Percentiles rank a stretch among this genome's conserved stretches.
These are phyloP conservation scores for Starmerella floricola DNA, from an alignment of 805 yeast genomes.

Conservation along the genomic window DNA sequence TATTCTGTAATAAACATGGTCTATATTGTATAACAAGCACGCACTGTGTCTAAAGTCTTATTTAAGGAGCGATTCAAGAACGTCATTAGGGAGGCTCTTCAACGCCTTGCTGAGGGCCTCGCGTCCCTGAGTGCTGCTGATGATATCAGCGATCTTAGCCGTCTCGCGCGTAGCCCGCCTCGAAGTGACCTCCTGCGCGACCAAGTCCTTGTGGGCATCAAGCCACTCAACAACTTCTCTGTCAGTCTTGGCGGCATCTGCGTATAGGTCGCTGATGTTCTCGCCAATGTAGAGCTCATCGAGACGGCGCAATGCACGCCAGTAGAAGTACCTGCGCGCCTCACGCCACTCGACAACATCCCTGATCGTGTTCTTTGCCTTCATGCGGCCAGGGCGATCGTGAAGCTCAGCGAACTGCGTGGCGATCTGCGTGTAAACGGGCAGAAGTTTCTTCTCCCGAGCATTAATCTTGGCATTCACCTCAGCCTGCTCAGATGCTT, in stretches of 20 bases:
- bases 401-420: conserved; percentile 97
- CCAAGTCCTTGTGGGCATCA: conserved; percentile 14
- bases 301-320: conserved; percentile 94
- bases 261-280: conserved; percentile 11
- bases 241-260: conserved; percentile 54
- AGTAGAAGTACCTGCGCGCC: conserved; percentile 93
- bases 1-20: no score
- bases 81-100: conserved; percentile 26
- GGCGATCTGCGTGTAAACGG: conserved; percentile 82
- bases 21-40: background rate
- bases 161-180: conserved; percentile 6
- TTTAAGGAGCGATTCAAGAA: conserved; percentile 27
- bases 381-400: conserved; percentile 95
- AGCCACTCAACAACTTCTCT: conserved; percentile 63
- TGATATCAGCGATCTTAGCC: conserved; percentile 7
- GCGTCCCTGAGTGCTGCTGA: conserved; percentile 13
- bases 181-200: conserved; percentile 6
- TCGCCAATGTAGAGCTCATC: conserved; percentile 69
- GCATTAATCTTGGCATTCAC: conserved; percentile 54
- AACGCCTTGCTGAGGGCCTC: conserved; percentile 26
- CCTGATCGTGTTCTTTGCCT: conserved; percentile 82
- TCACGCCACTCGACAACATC: conserved; percentile 76
- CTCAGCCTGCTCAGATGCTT: conserved; percentile 54
- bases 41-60: background rate
- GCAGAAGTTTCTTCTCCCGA: conserved; percentile 70